Evolutionary conservation across 371 early-diverging fungal species (phyloP).

Genomic region (Zancudomyces culisetae): DNA sequence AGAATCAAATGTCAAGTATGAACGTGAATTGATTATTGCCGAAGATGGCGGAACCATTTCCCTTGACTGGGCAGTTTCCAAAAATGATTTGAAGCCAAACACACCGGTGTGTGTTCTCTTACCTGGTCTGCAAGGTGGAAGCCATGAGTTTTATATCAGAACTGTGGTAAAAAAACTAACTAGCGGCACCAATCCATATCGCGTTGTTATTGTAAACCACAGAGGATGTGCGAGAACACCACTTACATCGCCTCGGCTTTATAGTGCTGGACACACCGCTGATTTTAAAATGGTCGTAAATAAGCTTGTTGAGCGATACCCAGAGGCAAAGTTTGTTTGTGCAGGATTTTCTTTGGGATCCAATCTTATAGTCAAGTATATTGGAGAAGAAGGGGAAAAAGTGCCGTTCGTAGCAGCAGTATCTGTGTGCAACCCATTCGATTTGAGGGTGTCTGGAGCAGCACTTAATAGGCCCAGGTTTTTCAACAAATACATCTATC

Average conservation of each 20-base stretch:
- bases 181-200: conserved; percentile 33
- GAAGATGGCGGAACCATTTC: conserved; percentile 74
- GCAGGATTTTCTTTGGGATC: conserved; percentile 81
- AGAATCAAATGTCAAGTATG: conserved; percentile 10
- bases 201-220: conserved; percentile 67
- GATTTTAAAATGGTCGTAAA: conserved; percentile 46
- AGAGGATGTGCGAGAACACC: conserved; percentile 60
- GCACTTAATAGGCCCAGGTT: conserved; percentile 25
- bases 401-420: conserved; percentile 54
- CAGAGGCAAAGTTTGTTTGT: conserved; percentile 45
- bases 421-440: conserved; percentile 76
- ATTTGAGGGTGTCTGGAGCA: conserved; percentile 23
- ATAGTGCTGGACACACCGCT: conserved; percentile 63
- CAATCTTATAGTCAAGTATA: conserved; percentile 76
- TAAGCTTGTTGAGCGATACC: conserved; percentile 33
- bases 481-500: conserved; percentile 39
- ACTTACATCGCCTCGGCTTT: conserved; percentile 55
- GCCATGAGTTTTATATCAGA: conserved; percentile 70
- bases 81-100: conserved; percentile 27
- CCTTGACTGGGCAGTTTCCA: conserved; percentile 63
- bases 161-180: conserved; percentile 40
- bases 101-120: conserved; percentile 53
- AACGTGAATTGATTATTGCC: conserved; percentile 38
- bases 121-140: conserved; percentile 82
- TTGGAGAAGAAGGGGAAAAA: conserved; percentile 63